A percentile compares a stretch with the other conserved stretches of the same genome.
These are phyloP conservation scores for Aspergillus panamensis DNA, from an alignment of 495 filamentous ascomycete species.

Conservation along the genomic window DNA sequence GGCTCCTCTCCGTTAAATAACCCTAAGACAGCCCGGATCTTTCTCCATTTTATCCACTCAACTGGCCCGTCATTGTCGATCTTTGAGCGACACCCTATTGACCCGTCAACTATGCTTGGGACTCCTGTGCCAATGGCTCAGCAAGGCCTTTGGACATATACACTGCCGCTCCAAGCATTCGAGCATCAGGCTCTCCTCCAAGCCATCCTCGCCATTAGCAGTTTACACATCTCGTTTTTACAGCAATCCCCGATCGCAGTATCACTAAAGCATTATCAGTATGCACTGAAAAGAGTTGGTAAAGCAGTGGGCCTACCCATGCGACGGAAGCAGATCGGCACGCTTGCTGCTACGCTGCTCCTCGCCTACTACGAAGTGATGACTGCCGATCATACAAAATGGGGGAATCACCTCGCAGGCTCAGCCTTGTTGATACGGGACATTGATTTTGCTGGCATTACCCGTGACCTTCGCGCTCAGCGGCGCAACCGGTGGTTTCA, in stretches of 20 bases:
- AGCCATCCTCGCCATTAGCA: slow-evolving; percentile 83
- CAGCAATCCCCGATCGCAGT: slow-evolving; percentile 68
- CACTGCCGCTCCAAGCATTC: slow-evolving; percentile 78
- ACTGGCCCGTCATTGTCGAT: slow-evolving; percentile 85
- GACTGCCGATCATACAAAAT: slow-evolving; percentile 91
- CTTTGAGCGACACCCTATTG: slow-evolving; percentile 79
- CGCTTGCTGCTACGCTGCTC: slow-evolving; percentile 82
- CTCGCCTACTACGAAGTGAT: slow-evolving; percentile 93
- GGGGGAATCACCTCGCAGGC: slow-evolving; percentile 87
- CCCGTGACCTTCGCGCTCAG: slow-evolving; percentile 61
- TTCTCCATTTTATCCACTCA: slow-evolving; percentile 88
- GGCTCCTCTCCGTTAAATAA: slow-evolving; percentile 80
- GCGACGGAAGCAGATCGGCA: slow-evolving; percentile 73
- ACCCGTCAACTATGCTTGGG: slow-evolving; percentile 70
- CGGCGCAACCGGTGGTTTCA: slow-evolving; percentile 32
- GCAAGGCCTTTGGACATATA: slow-evolving; percentile 84
- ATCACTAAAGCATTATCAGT: slow-evolving; percentile 88
- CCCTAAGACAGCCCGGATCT: slow-evolving; percentile 76
- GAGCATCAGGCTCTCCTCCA: slow-evolving; percentile 83
- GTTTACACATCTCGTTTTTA: slow-evolving; percentile 83
- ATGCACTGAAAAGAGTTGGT: slow-evolving; percentile 72
- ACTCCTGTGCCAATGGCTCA: slow-evolving; percentile 61
- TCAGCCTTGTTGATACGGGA: slow-evolving; percentile 79
- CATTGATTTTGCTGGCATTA: slow-evolving; percentile 70
- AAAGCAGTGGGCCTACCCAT: slow-evolving; percentile 66